A percentile compares a stretch with the other conserved stretches of the same genome.
Evolutionary conservation across 371 early-diverging fungal species (phyloP).

Genomic region (Catenaria anguillulae): DNA sequence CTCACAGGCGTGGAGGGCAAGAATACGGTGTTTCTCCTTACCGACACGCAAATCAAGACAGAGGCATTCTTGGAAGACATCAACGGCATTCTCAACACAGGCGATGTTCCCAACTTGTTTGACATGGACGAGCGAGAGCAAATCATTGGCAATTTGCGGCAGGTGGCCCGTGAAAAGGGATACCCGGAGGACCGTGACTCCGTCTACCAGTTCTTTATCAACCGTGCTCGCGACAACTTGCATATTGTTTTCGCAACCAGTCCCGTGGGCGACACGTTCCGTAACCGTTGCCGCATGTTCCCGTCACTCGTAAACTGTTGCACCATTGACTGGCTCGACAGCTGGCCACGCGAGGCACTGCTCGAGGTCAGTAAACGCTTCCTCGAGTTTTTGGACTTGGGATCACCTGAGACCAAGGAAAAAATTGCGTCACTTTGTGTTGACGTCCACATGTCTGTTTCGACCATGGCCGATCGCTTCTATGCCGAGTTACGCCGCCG

Average conservation of each 20-base stretch:
- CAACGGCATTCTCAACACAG: conserved; percentile 41
- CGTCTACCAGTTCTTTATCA: conserved; percentile 30
- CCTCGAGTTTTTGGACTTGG: conserved; percentile 33
- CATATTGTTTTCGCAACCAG: conserved; percentile 42
- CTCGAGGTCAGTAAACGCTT: conserved; percentile 33
- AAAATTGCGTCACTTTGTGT: conserved; percentile 15
- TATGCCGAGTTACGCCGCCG: conserved; percentile 29
- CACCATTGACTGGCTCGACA: conserved; percentile 44
- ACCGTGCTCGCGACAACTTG: conserved; percentile 24
- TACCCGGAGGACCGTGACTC: conserved; percentile 23
- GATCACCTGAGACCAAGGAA: conserved; percentile 35
- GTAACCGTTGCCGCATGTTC: conserved; percentile 40
- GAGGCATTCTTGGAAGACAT: conserved; percentile 41
- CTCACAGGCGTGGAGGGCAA: conserved; percentile 34
- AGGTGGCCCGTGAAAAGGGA: conserved; percentile 28
- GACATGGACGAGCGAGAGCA: conserved; percentile 35
- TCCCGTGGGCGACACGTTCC: conserved; percentile 41
- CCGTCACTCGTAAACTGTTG: conserved; percentile 44
- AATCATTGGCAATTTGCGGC: conserved; percentile 33
- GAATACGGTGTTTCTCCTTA: conserved; percentile 32
- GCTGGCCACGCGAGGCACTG: conserved; percentile 43
- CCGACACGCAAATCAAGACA: conserved; percentile 38
- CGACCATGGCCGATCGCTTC: conserved; percentile 40
- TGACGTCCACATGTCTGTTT: conserved; percentile 25
- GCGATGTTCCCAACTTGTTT: conserved; percentile 44